Conservation (phyloP, 495 filamentous ascomycete genomes). For the Xylaria grammica region DNA sequence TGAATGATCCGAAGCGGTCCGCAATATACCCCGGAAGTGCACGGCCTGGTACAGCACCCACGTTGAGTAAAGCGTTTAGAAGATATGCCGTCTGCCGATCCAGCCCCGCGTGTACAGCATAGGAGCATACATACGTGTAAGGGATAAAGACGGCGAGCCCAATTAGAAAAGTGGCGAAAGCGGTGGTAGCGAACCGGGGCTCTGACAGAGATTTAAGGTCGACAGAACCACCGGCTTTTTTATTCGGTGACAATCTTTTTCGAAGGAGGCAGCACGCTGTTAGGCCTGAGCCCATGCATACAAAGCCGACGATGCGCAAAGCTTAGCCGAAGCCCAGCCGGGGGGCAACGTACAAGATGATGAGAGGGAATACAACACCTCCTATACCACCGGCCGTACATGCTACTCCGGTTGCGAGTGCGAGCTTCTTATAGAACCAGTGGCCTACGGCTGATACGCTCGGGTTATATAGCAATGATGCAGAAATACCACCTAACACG, state of each 20-base stretch:
- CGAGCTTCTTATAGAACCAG: slow-evolving; percentile 66
- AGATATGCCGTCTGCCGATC: slow-evolving; percentile 65
- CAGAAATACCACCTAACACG: slow-evolving; percentile 60
- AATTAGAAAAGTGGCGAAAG: slow-evolving; percentile 39
- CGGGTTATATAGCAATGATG: slow-evolving; percentile 64
- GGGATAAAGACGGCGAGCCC: slow-evolving; percentile 56
- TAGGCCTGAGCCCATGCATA: slow-evolving; percentile 54
- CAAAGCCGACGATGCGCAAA: slow-evolving; percentile 63
- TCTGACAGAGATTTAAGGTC: slow-evolving; percentile 18
- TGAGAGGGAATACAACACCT: slow-evolving; percentile 65
- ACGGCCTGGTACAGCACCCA: slow-evolving; percentile 66
- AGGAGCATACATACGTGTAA: slow-evolving; percentile 20
- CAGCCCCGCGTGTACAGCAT: slow-evolving; percentile 47
- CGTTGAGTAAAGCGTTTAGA: slow-evolving; percentile 63
- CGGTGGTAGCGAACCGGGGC: slow-evolving; percentile 17
- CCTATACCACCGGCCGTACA: slow-evolving; percentile 65
- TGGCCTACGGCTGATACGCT: slow-evolving; percentile 65
- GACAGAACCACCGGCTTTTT: slow-evolving; percentile 18
- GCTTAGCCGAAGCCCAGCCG: slow-evolving; percentile 62
- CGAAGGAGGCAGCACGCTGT: slow-evolving; percentile 15
- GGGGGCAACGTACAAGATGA: slow-evolving; percentile 55
- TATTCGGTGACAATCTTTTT: slow-evolving; percentile 16
- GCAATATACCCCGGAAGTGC: slow-evolving; percentile 72
- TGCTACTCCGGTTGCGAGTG: slow-evolving; percentile 68
- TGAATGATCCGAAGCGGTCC: slow-evolving; percentile 63